Percentiles rank a stretch among this genome's conserved stretches.
These are phyloP conservation scores for Knoxdaviesia capensis DNA, from an alignment of 2,329 filamentous ascomycete genomes.

Conservation along the genomic window DNA sequence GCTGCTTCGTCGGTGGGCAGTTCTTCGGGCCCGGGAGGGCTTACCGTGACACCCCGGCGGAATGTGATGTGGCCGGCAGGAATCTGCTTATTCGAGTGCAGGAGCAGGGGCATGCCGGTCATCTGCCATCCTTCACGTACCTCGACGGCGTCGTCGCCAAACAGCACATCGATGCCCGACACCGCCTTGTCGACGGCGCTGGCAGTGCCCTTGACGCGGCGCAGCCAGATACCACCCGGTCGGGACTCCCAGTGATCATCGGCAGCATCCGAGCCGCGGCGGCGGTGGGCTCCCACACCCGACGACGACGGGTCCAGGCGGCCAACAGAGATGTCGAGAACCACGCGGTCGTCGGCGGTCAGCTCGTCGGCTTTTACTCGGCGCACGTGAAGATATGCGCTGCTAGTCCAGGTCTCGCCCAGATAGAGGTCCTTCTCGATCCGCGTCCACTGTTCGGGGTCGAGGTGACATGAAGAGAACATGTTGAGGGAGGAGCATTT, in stretches of 20 bases:
- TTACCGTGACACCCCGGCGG: conserved; percentile 37
- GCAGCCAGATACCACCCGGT: conserved; percentile 63
- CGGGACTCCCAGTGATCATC: conserved; percentile 59
- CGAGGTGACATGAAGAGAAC: conserved; percentile 58
- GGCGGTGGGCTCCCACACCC: conserved; percentile 12
- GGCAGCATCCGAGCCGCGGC: conserved; percentile 30
- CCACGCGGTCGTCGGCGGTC: conserved; percentile 50
- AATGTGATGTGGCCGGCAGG: conserved; percentile 61
- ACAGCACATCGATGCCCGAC: conserved; percentile 70
- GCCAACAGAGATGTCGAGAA: conserved; percentile 60
- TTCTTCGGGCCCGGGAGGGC: conserved; percentile 21
- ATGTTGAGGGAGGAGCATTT: conserved; percentile 57
- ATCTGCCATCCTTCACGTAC: conserved; percentile 72
- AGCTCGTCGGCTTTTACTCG: conserved; percentile 77
- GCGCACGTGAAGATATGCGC: conserved; percentile 64
- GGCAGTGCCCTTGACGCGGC: conserved; percentile 49
- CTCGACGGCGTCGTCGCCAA: conserved; percentile 80
- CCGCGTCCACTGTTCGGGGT: conserved; percentile 54
- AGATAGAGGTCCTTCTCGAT: conserved; percentile 83
- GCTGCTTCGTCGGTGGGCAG: no score
- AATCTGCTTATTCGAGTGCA: conserved; percentile 40
- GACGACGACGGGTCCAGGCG: conserved; percentile 41
- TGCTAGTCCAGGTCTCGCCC: conserved; percentile 49
- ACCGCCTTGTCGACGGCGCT: conserved; percentile 57
- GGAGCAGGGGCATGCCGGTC: conserved; percentile 49